A percentile compares a stretch with the other conserved stretches of the same genome.
These are phyloP conservation scores for Meira nashicola DNA, from an alignment of 1,284 basidiomycete genomes.

Conservation along the genomic window DNA sequence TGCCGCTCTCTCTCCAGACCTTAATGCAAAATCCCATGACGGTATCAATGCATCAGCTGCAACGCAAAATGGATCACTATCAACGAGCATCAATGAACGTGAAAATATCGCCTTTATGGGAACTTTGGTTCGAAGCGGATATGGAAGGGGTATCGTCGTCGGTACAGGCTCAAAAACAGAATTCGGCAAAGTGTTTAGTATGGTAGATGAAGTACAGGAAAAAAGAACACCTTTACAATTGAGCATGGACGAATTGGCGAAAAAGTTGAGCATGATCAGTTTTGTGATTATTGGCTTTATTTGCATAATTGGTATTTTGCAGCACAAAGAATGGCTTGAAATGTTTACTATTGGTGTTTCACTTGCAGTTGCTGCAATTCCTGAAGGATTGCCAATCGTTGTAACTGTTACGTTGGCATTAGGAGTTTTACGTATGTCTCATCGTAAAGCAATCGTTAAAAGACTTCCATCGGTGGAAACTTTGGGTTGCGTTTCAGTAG, in stretches of 20 bases:
- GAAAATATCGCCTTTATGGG: slow-evolving; percentile 94
- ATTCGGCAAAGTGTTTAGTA: slow-evolving; percentile 91
- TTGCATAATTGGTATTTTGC: slow-evolving; percentile 80
- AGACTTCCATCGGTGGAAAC: slow-evolving; percentile 92
- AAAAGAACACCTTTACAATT: slow-evolving; percentile 86
- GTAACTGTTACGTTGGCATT: slow-evolving; percentile 94
- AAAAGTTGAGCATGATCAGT: slow-evolving; percentile 80
- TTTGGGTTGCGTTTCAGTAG: slow-evolving; percentile 85
- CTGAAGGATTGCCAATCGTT: slow-evolving; percentile 92
- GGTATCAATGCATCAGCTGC: background rate
- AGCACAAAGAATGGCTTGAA: slow-evolving; percentile 84
- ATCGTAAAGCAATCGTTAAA: slow-evolving; percentile 92
- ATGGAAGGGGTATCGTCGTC: slow-evolving; percentile 81
- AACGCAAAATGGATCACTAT: background rate
- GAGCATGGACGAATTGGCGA: slow-evolving; percentile 93
- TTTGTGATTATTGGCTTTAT: slow-evolving; percentile 91
- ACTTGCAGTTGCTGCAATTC: slow-evolving; percentile 91
- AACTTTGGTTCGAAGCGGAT: slow-evolving; percentile 84
- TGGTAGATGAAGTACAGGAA: slow-evolving; percentile 97
- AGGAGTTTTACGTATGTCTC: slow-evolving; percentile 88
- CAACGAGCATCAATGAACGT: slow-evolving; percentile 69
- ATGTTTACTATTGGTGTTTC: slow-evolving; percentile 99
- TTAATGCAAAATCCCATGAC: background rate
- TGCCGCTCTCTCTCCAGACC: slow-evolving; percentile 28
- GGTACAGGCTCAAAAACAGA: slow-evolving; percentile 85